Evolutionary conservation across 1,139 yeast species (phyloP).

Genomic region (Suhomyces chickasaworum): DNA sequence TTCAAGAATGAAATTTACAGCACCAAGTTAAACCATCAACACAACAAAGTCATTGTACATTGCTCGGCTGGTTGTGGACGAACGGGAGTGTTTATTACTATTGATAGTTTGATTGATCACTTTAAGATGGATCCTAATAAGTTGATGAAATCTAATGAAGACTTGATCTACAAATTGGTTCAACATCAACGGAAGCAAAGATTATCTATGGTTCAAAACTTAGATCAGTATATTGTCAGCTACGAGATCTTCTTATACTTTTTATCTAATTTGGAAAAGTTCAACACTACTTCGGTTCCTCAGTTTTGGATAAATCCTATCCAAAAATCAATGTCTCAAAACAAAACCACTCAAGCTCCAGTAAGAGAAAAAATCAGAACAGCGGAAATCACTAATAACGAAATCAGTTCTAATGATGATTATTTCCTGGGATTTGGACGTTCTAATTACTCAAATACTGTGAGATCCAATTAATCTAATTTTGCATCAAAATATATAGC

Average conservation of each 20-base stretch:
- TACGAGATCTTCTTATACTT: conserved; percentile 42
- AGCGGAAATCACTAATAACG: conserved; percentile 6
- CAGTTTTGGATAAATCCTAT: background rate
- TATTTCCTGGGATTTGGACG: conserved; percentile 17
- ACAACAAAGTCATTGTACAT: conserved; percentile 32
- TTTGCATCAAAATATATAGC: conserved; percentile 2
- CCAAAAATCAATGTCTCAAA: no score
- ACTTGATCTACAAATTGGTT: conserved; percentile 36
- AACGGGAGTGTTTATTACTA: conserved; percentile 23
- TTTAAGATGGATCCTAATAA: conserved; percentile 10
- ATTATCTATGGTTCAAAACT: conserved; percentile 50
- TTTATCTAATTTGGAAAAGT: conserved; percentile 18
- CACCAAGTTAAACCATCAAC: conserved; percentile 18
- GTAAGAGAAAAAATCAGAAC: conserved; percentile 6
- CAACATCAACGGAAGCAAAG: conserved; percentile 47
- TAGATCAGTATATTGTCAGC: conserved; percentile 47
- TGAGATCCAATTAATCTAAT: conserved; percentile 16
- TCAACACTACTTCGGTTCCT: background rate
- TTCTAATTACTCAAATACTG: conserved; percentile 10
- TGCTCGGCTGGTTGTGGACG: conserved; percentile 24
- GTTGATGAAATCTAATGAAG: conserved; percentile 17
- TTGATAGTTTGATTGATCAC: conserved; percentile 20
- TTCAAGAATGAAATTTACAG: conserved; percentile 46
- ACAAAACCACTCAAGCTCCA: conserved; percentile 5
- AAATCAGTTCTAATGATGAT: conserved; percentile 10